Evolutionary conservation across 345 rosid genomes (phyloP).

Genomic region (Citrus hindsii): DNA sequence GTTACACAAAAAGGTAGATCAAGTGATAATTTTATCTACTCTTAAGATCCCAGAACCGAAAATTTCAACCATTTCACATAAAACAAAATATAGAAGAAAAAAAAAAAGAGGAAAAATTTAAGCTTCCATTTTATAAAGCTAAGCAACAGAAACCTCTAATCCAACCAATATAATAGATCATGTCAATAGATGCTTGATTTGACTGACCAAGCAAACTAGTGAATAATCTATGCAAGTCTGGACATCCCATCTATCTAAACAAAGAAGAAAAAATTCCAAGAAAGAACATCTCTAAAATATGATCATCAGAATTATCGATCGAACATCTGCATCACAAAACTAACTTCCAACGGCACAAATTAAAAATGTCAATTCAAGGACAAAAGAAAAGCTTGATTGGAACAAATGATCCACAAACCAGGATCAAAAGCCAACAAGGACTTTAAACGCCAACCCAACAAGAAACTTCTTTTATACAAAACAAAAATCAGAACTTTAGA

Average conservation of each 20-base stretch:
- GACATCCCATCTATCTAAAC: neutral
- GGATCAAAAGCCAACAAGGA: neutral
- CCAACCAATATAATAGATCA: neutral
- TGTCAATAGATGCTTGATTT: neutral
- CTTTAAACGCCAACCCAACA: neutral
- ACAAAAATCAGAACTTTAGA: neutral
- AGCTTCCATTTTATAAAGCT: neutral
- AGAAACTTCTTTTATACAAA: neutral
- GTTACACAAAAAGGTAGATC: neutral
- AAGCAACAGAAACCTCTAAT: neutral
- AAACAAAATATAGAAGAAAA: neutral
- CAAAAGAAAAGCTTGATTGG: neutral
- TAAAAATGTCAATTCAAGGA: neutral
- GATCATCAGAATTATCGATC: neutral
- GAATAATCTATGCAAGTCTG: neutral
- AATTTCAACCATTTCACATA: neutral
- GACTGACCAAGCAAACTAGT: neutral
- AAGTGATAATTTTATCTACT: neutral
- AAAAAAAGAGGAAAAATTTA: neutral
- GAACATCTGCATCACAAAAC: neutral
- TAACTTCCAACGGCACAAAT: neutral
- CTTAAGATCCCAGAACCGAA: neutral
- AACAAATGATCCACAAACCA: neutral
- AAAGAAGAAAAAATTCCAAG: neutral
- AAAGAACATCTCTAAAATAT: neutral